Evolutionary conservation across 2,329 filamentous ascomycete genomes (phyloP).

Genomic region (Lachnellula suecica): DNA sequence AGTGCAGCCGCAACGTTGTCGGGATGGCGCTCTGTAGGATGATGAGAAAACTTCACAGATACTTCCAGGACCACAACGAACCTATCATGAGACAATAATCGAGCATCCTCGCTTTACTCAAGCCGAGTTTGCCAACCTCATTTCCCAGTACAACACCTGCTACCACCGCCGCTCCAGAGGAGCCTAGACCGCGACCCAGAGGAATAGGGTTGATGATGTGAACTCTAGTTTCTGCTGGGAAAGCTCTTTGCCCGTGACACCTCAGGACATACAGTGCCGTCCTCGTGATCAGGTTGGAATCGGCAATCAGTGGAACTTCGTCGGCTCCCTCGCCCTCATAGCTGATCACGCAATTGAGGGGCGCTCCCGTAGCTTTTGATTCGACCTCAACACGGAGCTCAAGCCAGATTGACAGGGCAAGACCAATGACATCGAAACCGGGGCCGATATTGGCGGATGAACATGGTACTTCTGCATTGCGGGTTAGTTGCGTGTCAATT

Average conservation of each 20-base stretch:
- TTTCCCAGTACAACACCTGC: conserved; percentile 92
- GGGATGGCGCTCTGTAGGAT: conserved; percentile 69
- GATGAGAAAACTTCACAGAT: neutral
- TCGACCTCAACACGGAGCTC: conserved; percentile 80
- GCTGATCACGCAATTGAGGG: conserved; percentile 84
- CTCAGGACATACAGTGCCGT: conserved; percentile 92
- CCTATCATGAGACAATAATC: conserved; percentile 98
- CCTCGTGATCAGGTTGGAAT: conserved; percentile 88
- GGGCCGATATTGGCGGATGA: conserved; percentile 98
- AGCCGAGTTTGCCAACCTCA: conserved; percentile 76
- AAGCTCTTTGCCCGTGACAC: conserved; percentile 83
- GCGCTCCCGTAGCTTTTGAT: conserved; percentile 52
- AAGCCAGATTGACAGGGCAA: conserved; percentile 91
- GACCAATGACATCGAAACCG: conserved; percentile 95
- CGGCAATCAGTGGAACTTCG: conserved; percentile 79
- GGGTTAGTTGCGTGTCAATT: neutral
- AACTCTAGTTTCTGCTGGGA: conserved; percentile 83
- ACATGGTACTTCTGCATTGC: conserved; percentile 65
- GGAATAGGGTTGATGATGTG: conserved; percentile 97
- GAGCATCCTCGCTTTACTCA: conserved; percentile 80
- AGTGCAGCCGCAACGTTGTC: conserved; percentile 94
- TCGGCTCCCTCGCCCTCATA: conserved; percentile 75
- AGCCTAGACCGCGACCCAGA: conserved; percentile 88
- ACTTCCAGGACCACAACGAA: conserved; percentile 36
- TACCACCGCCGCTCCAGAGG: conserved; percentile 91